Percentiles rank a stretch among this genome's conserved stretches.
These are phyloP conservation scores for Scedosporium boydii DNA, from an alignment of 2,329 filamentous ascomycete species.

Conservation along the genomic window DNA sequence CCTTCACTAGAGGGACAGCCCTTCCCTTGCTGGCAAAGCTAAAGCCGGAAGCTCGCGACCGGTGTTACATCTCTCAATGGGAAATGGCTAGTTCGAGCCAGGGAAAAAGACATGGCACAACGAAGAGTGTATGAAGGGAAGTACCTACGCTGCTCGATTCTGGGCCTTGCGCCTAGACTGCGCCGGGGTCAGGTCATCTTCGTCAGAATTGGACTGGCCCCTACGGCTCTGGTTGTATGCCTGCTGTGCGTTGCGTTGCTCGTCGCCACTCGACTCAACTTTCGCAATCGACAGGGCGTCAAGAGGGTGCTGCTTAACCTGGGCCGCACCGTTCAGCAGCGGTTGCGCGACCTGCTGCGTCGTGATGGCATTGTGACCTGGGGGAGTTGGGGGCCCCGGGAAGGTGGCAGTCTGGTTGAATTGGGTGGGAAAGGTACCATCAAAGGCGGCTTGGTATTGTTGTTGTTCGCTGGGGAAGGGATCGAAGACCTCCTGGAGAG, in stretches of 20 bases:
- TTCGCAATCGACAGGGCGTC: constrained; percentile 17
- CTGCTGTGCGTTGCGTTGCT: neutral
- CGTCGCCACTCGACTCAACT: constrained; percentile 28
- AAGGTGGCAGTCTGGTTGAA: constrained; percentile 22
- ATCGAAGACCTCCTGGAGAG: constrained; percentile 39
- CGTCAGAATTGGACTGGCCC: constrained; percentile 38
- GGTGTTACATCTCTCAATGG: neutral
- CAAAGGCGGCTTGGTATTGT: constrained; percentile 38
- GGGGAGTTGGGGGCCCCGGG: constrained; percentile 42
- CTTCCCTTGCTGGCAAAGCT: too few relatives aligned
- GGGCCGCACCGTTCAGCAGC: constrained; percentile 15
- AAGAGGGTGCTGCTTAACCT: constrained; percentile 12
- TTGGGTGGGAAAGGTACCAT: constrained; percentile 9
- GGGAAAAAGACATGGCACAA: neutral
- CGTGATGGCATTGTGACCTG: constrained; percentile 22
- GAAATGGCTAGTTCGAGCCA: neutral
- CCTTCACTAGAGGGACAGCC: too few relatives aligned
- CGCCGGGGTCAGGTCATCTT: constrained; percentile 45
- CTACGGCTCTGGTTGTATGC: constrained; percentile 12
- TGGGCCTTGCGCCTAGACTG: constrained; percentile 52
- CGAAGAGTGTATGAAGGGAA: neutral
- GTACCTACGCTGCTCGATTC: constrained; percentile 48
- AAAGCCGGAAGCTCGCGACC: too few relatives aligned
- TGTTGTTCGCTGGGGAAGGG: constrained; percentile 37
- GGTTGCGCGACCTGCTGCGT: constrained; percentile 12